A percentile compares a stretch with the other conserved stretches of the same genome.
Evolutionary conservation across 306 rosid species (phyloP).

Genomic region (Calophaca sinica): DNA sequence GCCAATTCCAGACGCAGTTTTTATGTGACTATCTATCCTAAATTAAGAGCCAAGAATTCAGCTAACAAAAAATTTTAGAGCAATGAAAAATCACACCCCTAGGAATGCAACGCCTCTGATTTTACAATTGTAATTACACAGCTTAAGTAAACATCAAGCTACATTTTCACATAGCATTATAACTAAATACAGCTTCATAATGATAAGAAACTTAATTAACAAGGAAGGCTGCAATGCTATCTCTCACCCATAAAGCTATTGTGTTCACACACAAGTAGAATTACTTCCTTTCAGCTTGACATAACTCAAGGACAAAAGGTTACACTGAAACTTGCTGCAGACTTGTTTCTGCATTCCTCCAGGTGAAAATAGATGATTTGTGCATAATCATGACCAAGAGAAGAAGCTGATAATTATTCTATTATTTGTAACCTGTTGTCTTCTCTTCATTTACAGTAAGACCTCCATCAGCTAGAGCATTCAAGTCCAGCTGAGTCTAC

Average conservation of each 20-base stretch:
- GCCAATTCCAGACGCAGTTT: too few species aligned
- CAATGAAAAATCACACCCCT: background rate
- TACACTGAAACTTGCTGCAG: constrained; percentile 10
- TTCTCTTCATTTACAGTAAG: constrained; percentile 28
- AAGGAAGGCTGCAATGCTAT: background rate
- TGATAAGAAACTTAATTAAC: background rate
- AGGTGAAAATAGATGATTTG: background rate
- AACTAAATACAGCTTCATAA: constrained; percentile 14
- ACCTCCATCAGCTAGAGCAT: constrained; percentile 32
- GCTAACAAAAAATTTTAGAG: background rate
- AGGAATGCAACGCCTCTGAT: background rate
- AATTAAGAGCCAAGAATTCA: too few species aligned
- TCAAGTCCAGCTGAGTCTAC: constrained; percentile 26
- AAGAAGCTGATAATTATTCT: background rate
- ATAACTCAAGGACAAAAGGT: constrained; percentile 7
- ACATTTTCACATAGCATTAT: constrained; percentile 11
- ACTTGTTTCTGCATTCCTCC: constrained; percentile 7
- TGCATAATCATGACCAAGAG: background rate
- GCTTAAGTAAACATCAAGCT: constrained; percentile 26
- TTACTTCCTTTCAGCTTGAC: constrained; percentile 17
- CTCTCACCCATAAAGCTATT: background rate
- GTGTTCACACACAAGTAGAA: constrained; percentile 16
- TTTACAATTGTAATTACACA: constrained; percentile 2
- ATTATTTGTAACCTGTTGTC: background rate
- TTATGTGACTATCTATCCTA: too few species aligned